Conservation (phyloP, 208 protist genomes). For the Leptomonas seymouri region DNA sequence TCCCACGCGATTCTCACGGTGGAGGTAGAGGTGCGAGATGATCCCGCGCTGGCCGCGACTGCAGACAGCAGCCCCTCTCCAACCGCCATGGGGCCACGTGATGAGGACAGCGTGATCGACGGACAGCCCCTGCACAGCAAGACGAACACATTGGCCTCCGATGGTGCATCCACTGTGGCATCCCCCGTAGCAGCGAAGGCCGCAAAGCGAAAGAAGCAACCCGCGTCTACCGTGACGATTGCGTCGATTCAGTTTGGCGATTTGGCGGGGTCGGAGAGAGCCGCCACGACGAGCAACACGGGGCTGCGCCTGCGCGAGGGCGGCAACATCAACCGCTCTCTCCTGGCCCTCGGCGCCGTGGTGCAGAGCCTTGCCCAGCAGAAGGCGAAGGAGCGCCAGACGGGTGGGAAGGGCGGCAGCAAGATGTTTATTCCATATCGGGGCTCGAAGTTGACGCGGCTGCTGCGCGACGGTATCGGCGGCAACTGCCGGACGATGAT, state of each 20-base stretch:
- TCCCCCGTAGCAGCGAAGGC: not conserved
- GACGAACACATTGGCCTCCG: not conserved
- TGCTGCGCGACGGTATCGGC: slow-evolving; percentile 74
- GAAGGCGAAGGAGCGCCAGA: slow-evolving; percentile 28
- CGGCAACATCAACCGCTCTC: slow-evolving; percentile 94
- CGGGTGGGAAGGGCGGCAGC: slow-evolving; percentile 18
- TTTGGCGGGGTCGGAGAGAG: slow-evolving; percentile 90
- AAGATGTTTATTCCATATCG: slow-evolving; percentile 79
- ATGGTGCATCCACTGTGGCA: not conserved
- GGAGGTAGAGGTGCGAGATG: slow-evolving; percentile 62
- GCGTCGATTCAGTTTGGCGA: slow-evolving; percentile 84
- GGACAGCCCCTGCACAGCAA: not conserved
- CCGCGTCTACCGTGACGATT: slow-evolving; percentile 45
- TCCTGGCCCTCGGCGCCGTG: slow-evolving; percentile 93
- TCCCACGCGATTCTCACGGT: slow-evolving; percentile 92
- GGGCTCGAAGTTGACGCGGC: slow-evolving; percentile 81
- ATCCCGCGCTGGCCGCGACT: not conserved
- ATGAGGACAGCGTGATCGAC: slow-evolving; percentile 6
- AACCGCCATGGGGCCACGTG: not conserved
- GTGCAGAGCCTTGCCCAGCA: slow-evolving; percentile 86
- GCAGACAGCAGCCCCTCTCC: not conserved
- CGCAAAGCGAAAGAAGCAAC: not conserved
- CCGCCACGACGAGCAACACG: slow-evolving; percentile 76
- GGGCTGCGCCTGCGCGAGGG: slow-evolving; percentile 90
- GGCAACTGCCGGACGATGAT: slow-evolving; percentile 88